Base-by-base conservation (phyloP, 2,329 filamentous ascomycete species). In the Xylaria sp. region DNA sequence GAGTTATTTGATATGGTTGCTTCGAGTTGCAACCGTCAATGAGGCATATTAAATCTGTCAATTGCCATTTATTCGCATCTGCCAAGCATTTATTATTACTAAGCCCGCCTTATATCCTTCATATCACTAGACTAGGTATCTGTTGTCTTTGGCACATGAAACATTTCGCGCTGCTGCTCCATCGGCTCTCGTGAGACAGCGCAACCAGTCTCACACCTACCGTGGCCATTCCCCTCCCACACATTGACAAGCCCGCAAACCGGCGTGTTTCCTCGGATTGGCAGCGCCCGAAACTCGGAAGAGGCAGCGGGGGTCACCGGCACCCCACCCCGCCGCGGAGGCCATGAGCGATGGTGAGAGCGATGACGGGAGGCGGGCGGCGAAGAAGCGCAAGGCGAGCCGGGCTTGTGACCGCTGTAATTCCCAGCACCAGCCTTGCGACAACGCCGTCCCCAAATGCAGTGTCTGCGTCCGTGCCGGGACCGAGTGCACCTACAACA, bases 391-490 rank as follows among this genome's bases (percentile, higher is more conserved):
- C 67, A 78, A 78, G 74, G 76, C 77, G 45, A 78, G 76, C 57
- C 76, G 76, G 39, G 77, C 76, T 61, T 84, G 82, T 75, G 82
- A 84, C 75, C 82, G 82, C 55, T 84, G 82, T 69, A 83, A 84
- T 69, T 79, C 81, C 61, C 82, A 84, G 72, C 82, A 84, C 68
- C 82, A 84, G 74, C 82, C 82, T 5, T 84, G 82, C 73, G 82
- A 84, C 74, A 84, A 84, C 68, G 81, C 81, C 57, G 75, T 78
- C 53, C 82, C 82, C n/a, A 80, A 82, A 54, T 84, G 82, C 71
- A 78, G 81, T 71, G 82, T 84, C 50, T 84, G 82, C 61, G 79
- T 81, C 61, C 76, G 77, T 19, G 77, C 77, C n/a, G 77, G 77
- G 21, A 76, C 76, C 8, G 77, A 78, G 2, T 79, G 77, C 65